phyloP scores from a whole-genome alignment of 2,329 filamentous ascomycete genomes.

The Aspergillus oerlinghausenensis region DNA sequence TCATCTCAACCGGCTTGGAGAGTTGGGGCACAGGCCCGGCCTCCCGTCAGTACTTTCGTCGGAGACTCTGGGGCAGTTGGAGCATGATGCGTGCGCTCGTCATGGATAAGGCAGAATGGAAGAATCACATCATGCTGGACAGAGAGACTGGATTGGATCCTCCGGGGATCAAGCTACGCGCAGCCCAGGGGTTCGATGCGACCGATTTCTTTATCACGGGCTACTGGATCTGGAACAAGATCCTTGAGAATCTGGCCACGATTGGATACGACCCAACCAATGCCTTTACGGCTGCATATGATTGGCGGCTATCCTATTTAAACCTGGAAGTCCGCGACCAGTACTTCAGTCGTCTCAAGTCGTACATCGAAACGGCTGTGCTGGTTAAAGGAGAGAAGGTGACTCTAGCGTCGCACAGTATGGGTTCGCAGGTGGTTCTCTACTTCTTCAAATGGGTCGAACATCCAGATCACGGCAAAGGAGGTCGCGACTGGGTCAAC shows the following conservation, averaged over 20 bases:
- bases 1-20: conserved; percentile 94
- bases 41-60: conserved; percentile 87
- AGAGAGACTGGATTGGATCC: conserved; percentile 87
- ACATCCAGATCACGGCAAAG: conserved; percentile 68
- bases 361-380: conserved; percentile 80
- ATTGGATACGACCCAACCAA: conserved; percentile 89
- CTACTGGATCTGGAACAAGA: conserved; percentile 99
- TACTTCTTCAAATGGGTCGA: conserved; percentile 80
- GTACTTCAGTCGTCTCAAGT: conserved; percentile 88
- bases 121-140: conserved; percentile 94
- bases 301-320: conserved; percentile 87
- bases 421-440: conserved; percentile 93
- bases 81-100: conserved; percentile 97
- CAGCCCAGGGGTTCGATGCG: conserved; percentile 94
- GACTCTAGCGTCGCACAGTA: conserved; percentile 86
- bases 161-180: conserved; percentile 80
- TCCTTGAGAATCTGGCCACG: conserved; percentile 91
- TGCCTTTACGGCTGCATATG: conserved; percentile 67
- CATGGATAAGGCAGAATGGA: conserved; percentile 90
- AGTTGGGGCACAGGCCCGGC: conserved; percentile 88
- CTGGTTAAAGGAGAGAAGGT: conserved; percentile 72
- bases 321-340: conserved; percentile 89
- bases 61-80: conserved; percentile 95
- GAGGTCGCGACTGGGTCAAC: conserved; percentile 86
- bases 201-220: conserved; percentile 79